Evolutionary conservation across 2,329 filamentous ascomycete genomes (phyloP).

Genomic region (Pseudopyricularia javanii): DNA sequence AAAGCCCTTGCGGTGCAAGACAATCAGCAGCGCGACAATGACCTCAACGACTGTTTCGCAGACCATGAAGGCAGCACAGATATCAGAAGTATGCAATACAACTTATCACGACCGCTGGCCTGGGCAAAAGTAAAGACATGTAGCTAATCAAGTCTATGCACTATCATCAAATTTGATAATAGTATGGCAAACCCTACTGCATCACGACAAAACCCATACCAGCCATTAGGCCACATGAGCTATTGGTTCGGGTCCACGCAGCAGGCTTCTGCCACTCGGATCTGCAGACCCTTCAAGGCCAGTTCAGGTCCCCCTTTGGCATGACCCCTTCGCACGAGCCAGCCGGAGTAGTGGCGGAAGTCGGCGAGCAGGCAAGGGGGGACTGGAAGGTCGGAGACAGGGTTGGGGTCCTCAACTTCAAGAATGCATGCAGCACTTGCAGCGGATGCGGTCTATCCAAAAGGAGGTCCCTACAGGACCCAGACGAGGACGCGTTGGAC

Average conservation of each 20-base stretch:
- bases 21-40: neutral
- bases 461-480: conserved; percentile 5
- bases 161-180: neutral
- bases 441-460: conserved; percentile 11
- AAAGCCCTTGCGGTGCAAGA: too few relatives aligned
- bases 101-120: neutral
- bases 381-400: conserved; percentile 19
- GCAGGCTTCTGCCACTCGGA: conserved; percentile 25
- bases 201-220: conserved; percentile 11
- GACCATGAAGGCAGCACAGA: neutral
- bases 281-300: conserved; percentile 19
- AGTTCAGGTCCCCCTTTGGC: conserved; percentile 15
- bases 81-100: neutral
- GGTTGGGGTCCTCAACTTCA: conserved; percentile 22
- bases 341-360: conserved; percentile 16
- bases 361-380: conserved; percentile 12
- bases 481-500: conserved; percentile 9
- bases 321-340: conserved; percentile 23
- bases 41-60: neutral
- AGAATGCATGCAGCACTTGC: conserved; percentile 17
- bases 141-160: neutral
- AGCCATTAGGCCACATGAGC: conserved; percentile 12
- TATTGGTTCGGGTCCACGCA: conserved; percentile 19
- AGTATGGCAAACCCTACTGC: conserved; percentile 18
- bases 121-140: neutral